Conservation (phyloP, 1,284 basidiomycete species). For the Puccinia triticina region DNA sequence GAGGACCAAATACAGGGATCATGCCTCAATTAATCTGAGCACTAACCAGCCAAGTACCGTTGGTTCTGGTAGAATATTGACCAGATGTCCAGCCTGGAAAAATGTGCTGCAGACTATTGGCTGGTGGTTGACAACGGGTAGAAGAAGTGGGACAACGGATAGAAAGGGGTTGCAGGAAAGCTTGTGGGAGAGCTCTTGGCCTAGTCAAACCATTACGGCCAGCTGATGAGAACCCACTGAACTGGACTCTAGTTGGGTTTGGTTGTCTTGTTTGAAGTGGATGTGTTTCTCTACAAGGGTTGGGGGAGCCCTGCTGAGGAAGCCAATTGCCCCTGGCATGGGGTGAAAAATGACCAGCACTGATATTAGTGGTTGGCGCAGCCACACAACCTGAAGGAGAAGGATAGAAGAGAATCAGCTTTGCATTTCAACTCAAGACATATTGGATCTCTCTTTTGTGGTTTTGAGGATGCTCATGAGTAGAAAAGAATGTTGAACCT, state of each 20-base stretch:
- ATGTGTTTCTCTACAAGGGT: conserved; percentile 19
- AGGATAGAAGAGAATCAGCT: not conserved
- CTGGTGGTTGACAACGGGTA: not conserved
- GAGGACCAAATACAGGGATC: not conserved
- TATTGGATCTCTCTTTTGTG: not conserved
- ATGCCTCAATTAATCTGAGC: not conserved
- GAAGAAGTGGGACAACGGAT: too few relatives aligned
- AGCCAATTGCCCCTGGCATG: not conserved
- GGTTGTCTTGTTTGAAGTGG: conserved; percentile 26
- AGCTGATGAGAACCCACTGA: conserved; percentile 29
- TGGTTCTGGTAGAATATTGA: not conserved
- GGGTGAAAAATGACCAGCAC: conserved; percentile 12
- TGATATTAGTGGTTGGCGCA: conserved; percentile 20
- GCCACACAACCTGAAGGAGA: conserved; percentile 15
- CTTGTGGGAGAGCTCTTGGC: not conserved
- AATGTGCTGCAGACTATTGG: conserved; percentile 4
- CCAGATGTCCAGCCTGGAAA: conserved; percentile 14
- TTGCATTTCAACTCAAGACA: not conserved
- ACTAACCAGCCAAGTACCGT: not conserved
- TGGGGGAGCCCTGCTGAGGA: conserved; percentile 30
- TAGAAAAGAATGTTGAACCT: not conserved
- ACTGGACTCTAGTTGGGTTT: not conserved
- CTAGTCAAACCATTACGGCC: conserved; percentile 3
- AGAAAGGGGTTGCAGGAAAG: too few relatives aligned
- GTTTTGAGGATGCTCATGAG: not conserved